These are phyloP conservation scores for Gossypium rotundifolium DNA, from an alignment of 345 rosid species.

Conservation along the genomic window DNA sequence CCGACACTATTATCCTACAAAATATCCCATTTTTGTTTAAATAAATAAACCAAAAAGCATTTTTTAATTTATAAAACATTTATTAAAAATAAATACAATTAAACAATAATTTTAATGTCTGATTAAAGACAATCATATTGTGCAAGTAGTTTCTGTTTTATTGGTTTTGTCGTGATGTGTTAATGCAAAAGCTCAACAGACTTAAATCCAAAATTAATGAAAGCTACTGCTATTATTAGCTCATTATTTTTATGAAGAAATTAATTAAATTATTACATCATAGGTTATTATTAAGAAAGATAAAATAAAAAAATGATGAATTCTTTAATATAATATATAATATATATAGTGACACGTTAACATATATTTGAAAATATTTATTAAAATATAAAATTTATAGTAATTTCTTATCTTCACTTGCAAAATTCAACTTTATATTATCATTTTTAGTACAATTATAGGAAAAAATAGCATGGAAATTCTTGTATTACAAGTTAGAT, in stretches of 20 bases:
- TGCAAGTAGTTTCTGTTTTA: background rate
- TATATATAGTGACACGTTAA: background rate
- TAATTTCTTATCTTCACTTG: no score
- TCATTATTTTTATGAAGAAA: background rate
- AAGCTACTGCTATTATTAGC: background rate
- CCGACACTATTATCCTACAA: background rate
- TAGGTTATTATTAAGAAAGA: background rate
- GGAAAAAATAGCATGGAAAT: no score
- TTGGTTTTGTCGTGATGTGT: slow-evolving; percentile 3
- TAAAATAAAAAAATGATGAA: background rate
- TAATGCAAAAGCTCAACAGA: background rate
- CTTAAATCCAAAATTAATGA: slow-evolving; percentile 1
- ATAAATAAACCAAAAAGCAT: no score
- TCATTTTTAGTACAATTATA: no score
- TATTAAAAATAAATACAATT: no score
- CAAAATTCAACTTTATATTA: no score
- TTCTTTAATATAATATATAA: no score
- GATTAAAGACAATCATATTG: background rate
- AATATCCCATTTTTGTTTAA: background rate
- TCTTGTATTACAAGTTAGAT: no score
- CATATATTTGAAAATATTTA: no score
- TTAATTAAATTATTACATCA: slow-evolving; percentile 4
- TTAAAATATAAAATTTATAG: no score
- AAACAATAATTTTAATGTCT: background rate
- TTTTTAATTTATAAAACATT: no score